Evolutionary conservation across 2,329 filamentous ascomycete species (phyloP).

Genomic region (Chrysoporthe deuterocubensis): DNA sequence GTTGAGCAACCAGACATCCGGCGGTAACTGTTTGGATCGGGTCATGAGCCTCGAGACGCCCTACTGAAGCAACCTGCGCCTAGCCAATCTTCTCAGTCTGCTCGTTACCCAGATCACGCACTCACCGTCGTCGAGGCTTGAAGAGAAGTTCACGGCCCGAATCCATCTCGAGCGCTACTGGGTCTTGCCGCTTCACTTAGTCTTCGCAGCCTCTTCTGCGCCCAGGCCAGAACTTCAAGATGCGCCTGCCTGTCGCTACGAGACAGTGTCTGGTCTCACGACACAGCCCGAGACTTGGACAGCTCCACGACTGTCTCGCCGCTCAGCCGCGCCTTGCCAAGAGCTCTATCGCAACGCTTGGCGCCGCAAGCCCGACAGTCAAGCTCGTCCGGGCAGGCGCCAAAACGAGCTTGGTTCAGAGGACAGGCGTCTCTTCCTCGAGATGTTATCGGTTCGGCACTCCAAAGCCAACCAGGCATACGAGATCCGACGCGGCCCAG

Average conservation of each 20-base stretch:
- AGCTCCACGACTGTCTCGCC: not conserved
- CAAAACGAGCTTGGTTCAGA: constrained; percentile 18
- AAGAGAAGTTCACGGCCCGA: not conserved
- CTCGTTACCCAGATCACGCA: not conserved
- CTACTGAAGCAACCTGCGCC: not conserved
- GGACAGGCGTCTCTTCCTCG: constrained; percentile 10
- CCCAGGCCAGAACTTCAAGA: not conserved
- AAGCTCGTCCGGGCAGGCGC: constrained; percentile 15
- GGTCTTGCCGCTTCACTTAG: not conserved
- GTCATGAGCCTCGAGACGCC: not conserved
- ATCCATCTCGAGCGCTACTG: not conserved
- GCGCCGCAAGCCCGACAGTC: constrained; percentile 25
- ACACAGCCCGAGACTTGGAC: not conserved
- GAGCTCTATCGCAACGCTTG: constrained; percentile 32
- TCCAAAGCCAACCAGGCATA: constrained; percentile 18
- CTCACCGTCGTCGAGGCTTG: not conserved
- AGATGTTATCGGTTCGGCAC: constrained; percentile 24
- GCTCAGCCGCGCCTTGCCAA: constrained; percentile 29
- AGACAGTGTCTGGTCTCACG: not conserved
- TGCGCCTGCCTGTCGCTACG: not conserved
- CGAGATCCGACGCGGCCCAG: constrained; percentile 3
- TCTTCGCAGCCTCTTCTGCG: not conserved
- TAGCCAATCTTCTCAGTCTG: not conserved
- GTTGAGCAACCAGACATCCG: not conserved
- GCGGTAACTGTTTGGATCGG: not conserved